Evolutionary conservation across 2,329 filamentous ascomycete species (phyloP), one percentile per base, ranked within the genome.

Genomic region (Aphanocladium album): DNA sequence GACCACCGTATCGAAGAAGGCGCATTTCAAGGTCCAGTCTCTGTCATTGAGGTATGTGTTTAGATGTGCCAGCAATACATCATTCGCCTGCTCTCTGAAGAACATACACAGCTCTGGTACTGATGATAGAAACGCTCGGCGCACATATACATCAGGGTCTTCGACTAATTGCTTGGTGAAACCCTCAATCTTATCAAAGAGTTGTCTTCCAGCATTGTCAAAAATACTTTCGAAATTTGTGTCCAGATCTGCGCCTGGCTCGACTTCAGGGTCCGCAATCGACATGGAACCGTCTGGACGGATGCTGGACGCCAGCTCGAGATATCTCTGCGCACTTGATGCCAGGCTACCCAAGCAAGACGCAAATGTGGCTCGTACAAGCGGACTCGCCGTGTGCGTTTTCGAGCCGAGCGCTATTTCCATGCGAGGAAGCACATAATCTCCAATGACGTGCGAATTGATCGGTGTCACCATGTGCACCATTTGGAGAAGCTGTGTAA

Each of bases 11-110:
- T 96, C 93, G 69, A 99, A 97, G 71, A 98, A 98, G 2, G 93
- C 92, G 68, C 92, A 97, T 73, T 96, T 97, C 35, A 99, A 78
- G 72, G 91, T 91, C 95, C 95, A 99, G 71, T 99, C 93, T 46
- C 89, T 86, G 68, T 98, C 95, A 66, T 99, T 99, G 9, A 99
- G 77, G 68, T 99, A 99, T 0, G 95, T 99, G 70, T 98, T 98
- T 30, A 99, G 79, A 75, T 99, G 95, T 35, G 92, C 96, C 23
- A 99, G 79, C 17, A 99, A 87, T n/a, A 99, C 91, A 70, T 99
- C 95, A 71, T 96, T 97, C 1, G 93, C 89, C 69, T 92, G 89
- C n/a, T 88, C 83, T 63, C 90, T 93, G 66, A 99, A 98, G 74
- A 99, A 98, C 66, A 97, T 86, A 71, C 95, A 99, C 1, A 99